Conservation (phyloP, 148 eudicot genomes). For the Cornus suecica region DNA sequence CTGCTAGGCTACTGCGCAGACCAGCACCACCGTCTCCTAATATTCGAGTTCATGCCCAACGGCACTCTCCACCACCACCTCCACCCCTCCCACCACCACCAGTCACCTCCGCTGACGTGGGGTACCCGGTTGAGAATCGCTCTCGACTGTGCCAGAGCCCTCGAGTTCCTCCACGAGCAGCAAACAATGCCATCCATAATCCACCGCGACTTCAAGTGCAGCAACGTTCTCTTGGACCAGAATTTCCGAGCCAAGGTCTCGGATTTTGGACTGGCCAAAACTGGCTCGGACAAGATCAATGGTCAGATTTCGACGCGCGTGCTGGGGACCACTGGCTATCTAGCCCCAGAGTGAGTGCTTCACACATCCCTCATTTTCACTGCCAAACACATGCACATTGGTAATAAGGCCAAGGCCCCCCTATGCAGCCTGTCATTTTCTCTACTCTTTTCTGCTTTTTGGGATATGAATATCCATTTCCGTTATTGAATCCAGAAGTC, state of each 20-base stretch:
- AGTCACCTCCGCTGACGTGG: constrained; percentile 60
- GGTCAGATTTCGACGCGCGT: constrained; percentile 88
- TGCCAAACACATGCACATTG: constrained; percentile 17
- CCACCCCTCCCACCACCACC: constrained; percentile 28
- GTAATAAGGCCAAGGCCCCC: constrained; percentile 1
- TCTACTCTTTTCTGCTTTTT: neutral
- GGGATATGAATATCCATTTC: neutral
- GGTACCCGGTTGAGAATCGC: constrained; percentile 71
- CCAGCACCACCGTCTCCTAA: constrained; percentile 69
- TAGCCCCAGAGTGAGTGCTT: constrained; percentile 91
- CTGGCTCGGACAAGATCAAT: constrained; percentile 82
- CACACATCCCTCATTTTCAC: constrained; percentile 8
- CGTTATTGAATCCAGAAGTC: neutral
- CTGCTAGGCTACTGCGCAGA: constrained; percentile 95
- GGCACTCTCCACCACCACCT: constrained; percentile 71
- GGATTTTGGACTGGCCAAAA: constrained; percentile 84
- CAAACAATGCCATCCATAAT: constrained; percentile 70
- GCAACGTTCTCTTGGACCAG: constrained; percentile 66
- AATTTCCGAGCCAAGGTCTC: constrained; percentile 81
- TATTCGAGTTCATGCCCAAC: constrained; percentile 76
- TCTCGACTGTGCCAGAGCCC: constrained; percentile 89
- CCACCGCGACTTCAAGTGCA: constrained; percentile 84
- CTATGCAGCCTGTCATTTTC: neutral
- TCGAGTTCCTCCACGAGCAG: constrained; percentile 90
- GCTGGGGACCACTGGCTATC: constrained; percentile 90